phyloP scores from a whole-genome alignment of 169 alveolate species.

The Miamiensis avidus region DNA sequence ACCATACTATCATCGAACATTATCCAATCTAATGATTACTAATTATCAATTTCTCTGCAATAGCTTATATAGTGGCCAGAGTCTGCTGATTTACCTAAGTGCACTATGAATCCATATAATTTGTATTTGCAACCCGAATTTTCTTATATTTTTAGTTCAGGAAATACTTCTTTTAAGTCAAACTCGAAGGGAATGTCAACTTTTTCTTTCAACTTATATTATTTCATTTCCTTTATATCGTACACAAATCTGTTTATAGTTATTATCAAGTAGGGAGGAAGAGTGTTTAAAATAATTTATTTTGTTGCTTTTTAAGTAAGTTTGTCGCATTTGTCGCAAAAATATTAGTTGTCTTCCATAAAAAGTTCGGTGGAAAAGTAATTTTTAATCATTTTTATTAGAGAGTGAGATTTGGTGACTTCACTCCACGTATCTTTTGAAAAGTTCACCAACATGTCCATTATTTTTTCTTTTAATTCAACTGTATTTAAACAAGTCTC shows the following conservation, averaged over 20 bases:
- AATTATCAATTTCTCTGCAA: not conserved
- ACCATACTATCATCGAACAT: not conserved
- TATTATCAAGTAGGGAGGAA: not conserved
- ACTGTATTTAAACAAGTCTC: not conserved
- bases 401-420: not conserved
- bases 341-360: too few species aligned
- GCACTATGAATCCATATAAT: not conserved
- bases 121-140: not conserved
- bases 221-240: not conserved
- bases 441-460: not conserved
- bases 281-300: too few species aligned
- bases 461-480: not conserved
- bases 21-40: not conserved
- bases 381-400: not conserved
- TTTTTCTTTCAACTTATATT: too few species aligned
- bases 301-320: not conserved
- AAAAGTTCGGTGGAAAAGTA: not conserved
- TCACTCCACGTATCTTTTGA: not conserved
- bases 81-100: not conserved
- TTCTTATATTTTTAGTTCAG: too few species aligned
- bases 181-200: not conserved
- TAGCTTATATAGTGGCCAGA: not conserved
- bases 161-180: not conserved
- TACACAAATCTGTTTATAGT: not conserved
- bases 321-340: not conserved